Evolutionary conservation across 768 basidiomycete species (phyloP).

Genomic region (Chalciporus chontae): DNA sequence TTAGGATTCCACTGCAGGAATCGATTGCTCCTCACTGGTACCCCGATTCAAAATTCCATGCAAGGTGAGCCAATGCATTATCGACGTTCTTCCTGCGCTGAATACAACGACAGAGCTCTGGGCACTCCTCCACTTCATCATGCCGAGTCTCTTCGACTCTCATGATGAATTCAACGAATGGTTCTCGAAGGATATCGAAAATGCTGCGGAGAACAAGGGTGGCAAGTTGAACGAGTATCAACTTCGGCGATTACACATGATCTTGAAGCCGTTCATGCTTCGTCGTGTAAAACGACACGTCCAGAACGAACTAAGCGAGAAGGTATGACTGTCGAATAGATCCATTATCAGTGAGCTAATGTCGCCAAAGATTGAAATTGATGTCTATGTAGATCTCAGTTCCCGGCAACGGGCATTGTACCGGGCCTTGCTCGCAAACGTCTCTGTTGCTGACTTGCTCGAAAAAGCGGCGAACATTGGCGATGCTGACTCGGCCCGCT

Average conservation of each 20-base stretch:
- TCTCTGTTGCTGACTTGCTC: conserved; percentile 91
- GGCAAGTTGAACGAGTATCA: conserved; percentile 94
- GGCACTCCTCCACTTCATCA: conserved; percentile 98
- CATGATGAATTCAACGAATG: conserved; percentile 99
- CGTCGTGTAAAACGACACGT: conserved; percentile 96
- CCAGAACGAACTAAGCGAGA: conserved; percentile 99
- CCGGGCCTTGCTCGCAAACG: conserved; percentile 84
- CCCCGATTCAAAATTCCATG: conserved; percentile 99
- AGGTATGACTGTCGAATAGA: conserved; percentile 56
- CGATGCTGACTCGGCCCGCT: conserved; percentile 87
- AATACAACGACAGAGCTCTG: conserved; percentile 68
- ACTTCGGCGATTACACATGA: conserved; percentile 93
- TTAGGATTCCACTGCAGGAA: conserved; percentile 96
- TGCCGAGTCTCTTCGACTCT: conserved; percentile 98
- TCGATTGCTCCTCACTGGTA: conserved; percentile 90
- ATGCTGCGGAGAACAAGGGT: conserved; percentile 87
- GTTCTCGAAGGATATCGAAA: conserved; percentile 99
- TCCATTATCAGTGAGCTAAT: conserved; percentile 84
- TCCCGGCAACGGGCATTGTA: conserved; percentile 90
- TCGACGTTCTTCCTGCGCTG: not conserved
- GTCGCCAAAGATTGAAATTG: conserved; percentile 85
- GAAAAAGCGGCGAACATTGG: conserved; percentile 90
- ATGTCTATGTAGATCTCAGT: conserved; percentile 91
- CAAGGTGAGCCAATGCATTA: conserved; percentile 59
- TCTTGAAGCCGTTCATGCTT: conserved; percentile 98